Conservation (phyloP, 2,329 filamentous ascomycete genomes). For the Emericellopsis cladophorae region DNA sequence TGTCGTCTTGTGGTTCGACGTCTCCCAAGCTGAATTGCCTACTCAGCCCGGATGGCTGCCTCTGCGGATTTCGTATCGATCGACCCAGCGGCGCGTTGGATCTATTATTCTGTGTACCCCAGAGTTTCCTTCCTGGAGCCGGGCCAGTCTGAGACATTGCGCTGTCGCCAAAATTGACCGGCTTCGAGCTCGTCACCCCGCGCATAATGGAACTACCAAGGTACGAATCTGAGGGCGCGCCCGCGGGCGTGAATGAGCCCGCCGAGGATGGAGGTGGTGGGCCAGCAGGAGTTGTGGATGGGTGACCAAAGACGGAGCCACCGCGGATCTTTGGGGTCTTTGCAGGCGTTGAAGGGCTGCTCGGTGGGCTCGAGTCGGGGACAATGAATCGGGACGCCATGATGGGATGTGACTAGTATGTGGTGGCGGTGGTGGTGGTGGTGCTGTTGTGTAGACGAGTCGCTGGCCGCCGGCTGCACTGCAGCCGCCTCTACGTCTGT, state of each 20-base stretch:
- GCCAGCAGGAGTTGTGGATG: slow-evolving; percentile 40
- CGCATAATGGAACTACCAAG: slow-evolving; percentile 41
- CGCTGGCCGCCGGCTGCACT: too few species aligned
- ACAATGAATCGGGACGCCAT: slow-evolving; percentile 30
- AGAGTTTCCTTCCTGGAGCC: slow-evolving; percentile 19
- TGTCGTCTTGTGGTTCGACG: slow-evolving; percentile 10
- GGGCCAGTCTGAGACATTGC: slow-evolving; percentile 1
- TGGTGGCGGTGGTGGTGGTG: too few species aligned
- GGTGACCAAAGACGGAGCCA: slow-evolving; percentile 25
- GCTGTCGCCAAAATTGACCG: slow-evolving; percentile 23
- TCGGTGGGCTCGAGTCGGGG: slow-evolving; percentile 27
- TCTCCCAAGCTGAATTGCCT: slow-evolving; percentile 20
- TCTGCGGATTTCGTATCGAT: slow-evolving; percentile 27
- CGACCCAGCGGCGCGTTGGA: slow-evolving; percentile 32
- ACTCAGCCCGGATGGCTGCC: slow-evolving; percentile 40
- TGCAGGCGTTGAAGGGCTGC: slow-evolving; percentile 35
- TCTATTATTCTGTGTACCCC: slow-evolving; percentile 17
- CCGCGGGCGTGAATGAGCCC: slow-evolving; percentile 42
- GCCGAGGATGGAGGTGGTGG: slow-evolving; percentile 34
- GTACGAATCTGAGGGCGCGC: slow-evolving; percentile 41
- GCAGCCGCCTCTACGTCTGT: too few species aligned
- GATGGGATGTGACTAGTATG: slow-evolving; percentile 5
- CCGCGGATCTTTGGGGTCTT: slow-evolving; percentile 20
- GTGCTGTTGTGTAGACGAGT: neutral
- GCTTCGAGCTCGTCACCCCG: slow-evolving; percentile 23